Evolutionary conservation across 2,329 filamentous ascomycete species (phyloP).

Genomic region (Ceratocystis ficicola): DNA sequence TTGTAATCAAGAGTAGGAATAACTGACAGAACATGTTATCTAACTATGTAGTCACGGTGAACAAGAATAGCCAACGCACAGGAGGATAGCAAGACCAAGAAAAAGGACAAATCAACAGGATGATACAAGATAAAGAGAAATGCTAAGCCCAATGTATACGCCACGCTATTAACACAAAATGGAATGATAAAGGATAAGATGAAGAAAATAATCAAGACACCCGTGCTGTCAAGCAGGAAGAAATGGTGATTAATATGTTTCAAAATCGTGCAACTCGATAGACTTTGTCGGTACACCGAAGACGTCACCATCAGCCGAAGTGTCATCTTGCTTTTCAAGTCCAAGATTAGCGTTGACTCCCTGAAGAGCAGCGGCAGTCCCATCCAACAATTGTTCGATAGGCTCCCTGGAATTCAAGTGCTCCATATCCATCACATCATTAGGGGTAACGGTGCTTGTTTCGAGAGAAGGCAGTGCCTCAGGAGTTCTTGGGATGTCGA

Average conservation of each 20-base stretch:
- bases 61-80: background rate
- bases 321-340: constrained; percentile 9
- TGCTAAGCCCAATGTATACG: constrained; percentile 10
- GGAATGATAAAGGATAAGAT: background rate
- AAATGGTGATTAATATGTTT: constrained; percentile 12
- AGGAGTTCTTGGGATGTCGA: constrained; percentile 17
- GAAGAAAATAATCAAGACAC: background rate
- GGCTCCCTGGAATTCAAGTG: constrained; percentile 2
- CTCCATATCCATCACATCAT: constrained; percentile 12
- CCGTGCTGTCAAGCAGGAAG: background rate
- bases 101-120: constrained; percentile 9
- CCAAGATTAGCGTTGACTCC: constrained; percentile 7
- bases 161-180: constrained; percentile 15
- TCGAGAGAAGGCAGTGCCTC: constrained; percentile 20
- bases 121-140: constrained; percentile 2
- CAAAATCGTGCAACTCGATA: constrained; percentile 13
- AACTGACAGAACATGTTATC: background rate
- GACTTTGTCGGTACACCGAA: constrained; percentile 15
- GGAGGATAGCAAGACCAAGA: background rate
- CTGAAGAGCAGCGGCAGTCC: constrained; percentile 6
- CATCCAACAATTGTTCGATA: constrained; percentile 10
- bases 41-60: constrained; percentile 1
- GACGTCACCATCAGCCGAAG: constrained; percentile 17
- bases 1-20: background rate
- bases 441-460: constrained; percentile 18